Conservation (phyloP, 257 asterid genomes). For the Vinca minor region DNA sequence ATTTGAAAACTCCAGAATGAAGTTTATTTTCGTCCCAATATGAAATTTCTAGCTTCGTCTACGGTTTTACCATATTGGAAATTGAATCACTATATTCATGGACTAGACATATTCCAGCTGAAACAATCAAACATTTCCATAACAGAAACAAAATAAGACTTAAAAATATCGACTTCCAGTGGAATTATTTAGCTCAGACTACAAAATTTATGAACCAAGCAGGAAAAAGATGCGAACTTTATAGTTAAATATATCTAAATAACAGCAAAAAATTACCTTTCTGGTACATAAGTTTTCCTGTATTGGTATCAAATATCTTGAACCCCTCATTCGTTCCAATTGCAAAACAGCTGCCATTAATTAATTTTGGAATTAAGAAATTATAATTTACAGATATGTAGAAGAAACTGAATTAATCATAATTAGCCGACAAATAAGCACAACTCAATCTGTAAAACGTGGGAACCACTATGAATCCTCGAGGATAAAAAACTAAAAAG, state of each 20-base stretch:
- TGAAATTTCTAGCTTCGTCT: no score
- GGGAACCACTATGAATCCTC: no score
- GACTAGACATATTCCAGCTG: neutral
- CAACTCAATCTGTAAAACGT: no score
- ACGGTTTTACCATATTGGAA: no score
- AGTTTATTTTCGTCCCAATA: no score
- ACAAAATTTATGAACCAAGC: neutral
- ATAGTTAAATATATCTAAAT: neutral
- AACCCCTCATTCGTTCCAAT: constrained; percentile 77
- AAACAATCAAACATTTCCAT: neutral
- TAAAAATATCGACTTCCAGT: neutral
- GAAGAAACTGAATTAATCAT: neutral
- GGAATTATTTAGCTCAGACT: neutral
- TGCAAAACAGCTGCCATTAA: constrained; percentile 57
- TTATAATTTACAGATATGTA: neutral
- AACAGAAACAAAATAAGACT: neutral
- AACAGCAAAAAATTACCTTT: constrained; percentile 39
- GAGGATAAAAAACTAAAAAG: no score
- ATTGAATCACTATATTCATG: neutral
- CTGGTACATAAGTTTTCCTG: constrained; percentile 73
- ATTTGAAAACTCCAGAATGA: no score
- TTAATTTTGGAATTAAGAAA: neutral
- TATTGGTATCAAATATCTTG: constrained; percentile 59
- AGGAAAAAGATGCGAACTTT: neutral
- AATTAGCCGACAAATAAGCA: neutral